These are phyloP conservation scores for Jatropha multifida DNA, from an alignment of 441 rosid species.

Conservation along the genomic window DNA sequence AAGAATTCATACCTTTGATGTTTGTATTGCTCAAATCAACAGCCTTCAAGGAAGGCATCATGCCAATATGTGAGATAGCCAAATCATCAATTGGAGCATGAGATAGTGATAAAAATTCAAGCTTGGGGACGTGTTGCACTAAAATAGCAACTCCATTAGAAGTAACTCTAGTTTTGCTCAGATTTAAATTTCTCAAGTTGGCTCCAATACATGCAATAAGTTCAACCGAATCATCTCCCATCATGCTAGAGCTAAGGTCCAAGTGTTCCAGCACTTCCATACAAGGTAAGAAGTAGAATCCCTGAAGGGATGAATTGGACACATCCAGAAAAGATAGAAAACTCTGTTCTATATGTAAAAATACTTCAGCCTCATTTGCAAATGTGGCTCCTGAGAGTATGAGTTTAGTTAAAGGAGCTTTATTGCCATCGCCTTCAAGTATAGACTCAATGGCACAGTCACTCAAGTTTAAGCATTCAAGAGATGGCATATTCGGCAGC, in stretches of 20 bases:
- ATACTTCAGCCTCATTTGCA: constrained; percentile 51
- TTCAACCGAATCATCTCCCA: constrained; percentile 72
- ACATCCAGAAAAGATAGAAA: constrained; percentile 60
- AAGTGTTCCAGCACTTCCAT: constrained; percentile 67
- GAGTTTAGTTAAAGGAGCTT: constrained; percentile 60
- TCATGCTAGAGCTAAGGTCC: constrained; percentile 60
- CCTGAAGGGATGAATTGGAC: constrained; percentile 56
- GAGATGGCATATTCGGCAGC: constrained; percentile 59
- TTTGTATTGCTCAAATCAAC: constrained; percentile 77
- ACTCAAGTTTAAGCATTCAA: constrained; percentile 80
- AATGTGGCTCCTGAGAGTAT: constrained; percentile 66
- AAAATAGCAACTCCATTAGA: constrained; percentile 60
- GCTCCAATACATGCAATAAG: constrained; percentile 56
- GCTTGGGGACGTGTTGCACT: constrained; percentile 64
- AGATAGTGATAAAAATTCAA: constrained; percentile 64
- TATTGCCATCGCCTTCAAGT: constrained; percentile 34
- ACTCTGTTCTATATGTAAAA: constrained; percentile 43
- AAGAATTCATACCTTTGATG: constrained; percentile 55
- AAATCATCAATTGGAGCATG: constrained; percentile 56
- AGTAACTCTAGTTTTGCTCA: constrained; percentile 67
- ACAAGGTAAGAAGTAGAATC: constrained; percentile 53
- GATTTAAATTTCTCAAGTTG: constrained; percentile 57
- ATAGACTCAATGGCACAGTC: constrained; percentile 60
- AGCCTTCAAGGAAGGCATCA: constrained; percentile 57
- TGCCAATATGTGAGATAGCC: constrained; percentile 54